Base-by-base conservation (phyloP, 2,329 filamentous ascomycete species). In the Trichoderma oligosporum region DNA sequence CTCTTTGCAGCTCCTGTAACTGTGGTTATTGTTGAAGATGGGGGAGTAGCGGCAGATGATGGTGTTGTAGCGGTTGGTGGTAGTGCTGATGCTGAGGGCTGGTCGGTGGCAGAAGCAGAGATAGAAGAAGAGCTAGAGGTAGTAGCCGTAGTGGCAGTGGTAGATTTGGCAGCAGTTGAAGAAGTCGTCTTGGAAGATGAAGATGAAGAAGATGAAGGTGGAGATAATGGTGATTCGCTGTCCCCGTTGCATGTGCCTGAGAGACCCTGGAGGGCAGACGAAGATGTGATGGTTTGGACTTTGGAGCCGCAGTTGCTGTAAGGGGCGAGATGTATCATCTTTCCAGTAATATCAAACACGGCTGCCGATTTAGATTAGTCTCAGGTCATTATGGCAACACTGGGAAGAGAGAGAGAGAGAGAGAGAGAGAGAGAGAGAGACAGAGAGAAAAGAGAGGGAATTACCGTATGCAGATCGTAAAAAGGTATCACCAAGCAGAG, bases 401-500 rank as follows among this genome's bases (percentile, higher is more conserved):
- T 12, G 12, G 16, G 16, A n/a, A 7, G 22, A 39, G 16, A 7
- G 16, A 20, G 36, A 39, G 35, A 3, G n/a, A 38, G 7, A 16
- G 18, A 7, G 35, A n/a, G 42, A 27, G 5, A 38, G 24, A 5
- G 0, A 29, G n/a, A n/a, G n/a, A n/a, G n/a, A n/a, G n/a, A n/a
- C n/a, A n/a, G 27, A 31, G 11, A 31, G 11, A 31, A 31, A 31
- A 31, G 11, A n/a, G 14, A 44, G 1, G 12, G 1, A 66, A 70
- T 25, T 59, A 79, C 77, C 72, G 61, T 82, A 82, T 4, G 77
- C 78, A 9, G 76, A 79, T 25, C 80, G 74, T 60, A 82, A 60
- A 66, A 82, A 79, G 1, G 78, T 81, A 62, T 82, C 80, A 7
- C 80, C 80, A 9, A 82, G 68, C n/a, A 82, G 66, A 11, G 73